Evolutionary conservation across 352 stramenopile genomes (phyloP), one percentile per base, ranked within the genome.

Genomic region (Synura sp.): DNA sequence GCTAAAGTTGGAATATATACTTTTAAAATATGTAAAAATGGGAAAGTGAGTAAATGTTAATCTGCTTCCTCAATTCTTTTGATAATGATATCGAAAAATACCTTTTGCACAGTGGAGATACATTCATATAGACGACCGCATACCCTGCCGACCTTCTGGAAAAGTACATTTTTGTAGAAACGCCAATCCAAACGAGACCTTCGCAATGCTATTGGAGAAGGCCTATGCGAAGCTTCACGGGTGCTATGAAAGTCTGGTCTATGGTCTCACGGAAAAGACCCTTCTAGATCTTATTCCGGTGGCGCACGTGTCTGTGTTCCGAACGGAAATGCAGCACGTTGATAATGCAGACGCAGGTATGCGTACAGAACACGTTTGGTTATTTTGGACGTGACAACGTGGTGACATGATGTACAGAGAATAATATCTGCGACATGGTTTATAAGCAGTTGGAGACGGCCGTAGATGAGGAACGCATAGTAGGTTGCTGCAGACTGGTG

Each of bases 181-280:
- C 53, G 38, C 15, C 14, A 81, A 88, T 32, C 69, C 81, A n/a
- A 86, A 88, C 60, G 81, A 88, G 79, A 78, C 49, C 3, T 70
- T 31, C 38, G 70, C 55, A 14, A 80, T 86, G n/a, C 42, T 88
- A 17, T 74, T 88, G 14, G 85, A 88, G 42, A 88, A 88, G 53
- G 82, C 82, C 3, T 87, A 87, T 75, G 84, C 84, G 14, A 88
- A 87, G 82, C 76, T 88, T 25, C 83, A 88, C 79, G 84, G 83
- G 4, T 87, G 82, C 75, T 88, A 88, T 78, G 83, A 87, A 49
- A 83, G 76, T 35, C 63, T 88, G 19, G 59, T 63, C 9, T 49
- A 60, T 4, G 84, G 84, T n/a, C 67, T 75, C 17, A 38, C 83
- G 34, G 80, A 86, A 19, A 79, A 88, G 32, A 81, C 73, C 0